phyloP scores from a whole-genome alignment of 1,139 yeast species.

The Hemisphaericaspora xylofermentans region DNA sequence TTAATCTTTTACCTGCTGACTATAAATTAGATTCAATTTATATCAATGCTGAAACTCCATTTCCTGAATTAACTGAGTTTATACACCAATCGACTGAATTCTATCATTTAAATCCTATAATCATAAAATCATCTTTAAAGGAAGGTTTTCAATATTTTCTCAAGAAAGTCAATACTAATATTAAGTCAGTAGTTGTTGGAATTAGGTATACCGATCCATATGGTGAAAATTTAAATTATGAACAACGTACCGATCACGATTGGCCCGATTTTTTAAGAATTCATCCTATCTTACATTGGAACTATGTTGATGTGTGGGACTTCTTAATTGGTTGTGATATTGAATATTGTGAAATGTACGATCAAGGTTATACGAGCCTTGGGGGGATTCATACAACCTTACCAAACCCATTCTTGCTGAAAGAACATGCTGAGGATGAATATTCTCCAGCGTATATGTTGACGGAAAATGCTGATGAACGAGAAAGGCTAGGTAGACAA shows the following conservation, averaged over 20 bases:
- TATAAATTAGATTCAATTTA: slow-evolving; percentile 58
- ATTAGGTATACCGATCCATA: slow-evolving; percentile 81
- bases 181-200: slow-evolving; percentile 75
- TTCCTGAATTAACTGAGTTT: slow-evolving; percentile 55
- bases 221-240: slow-evolving; percentile 51
- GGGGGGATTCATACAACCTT: slow-evolving; percentile 72
- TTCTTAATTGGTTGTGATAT: slow-evolving; percentile 50
- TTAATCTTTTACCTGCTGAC: slow-evolving; percentile 24
- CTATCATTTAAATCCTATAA: slow-evolving; percentile 48
- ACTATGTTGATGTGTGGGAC: slow-evolving; percentile 76
- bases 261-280: slow-evolving; percentile 85
- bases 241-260: slow-evolving; percentile 73
- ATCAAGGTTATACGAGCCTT: slow-evolving; percentile 75
- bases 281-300: slow-evolving; percentile 85
- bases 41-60: slow-evolving; percentile 67
- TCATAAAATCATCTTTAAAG: slow-evolving; percentile 52
- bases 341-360: slow-evolving; percentile 69
- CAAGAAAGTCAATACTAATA: slow-evolving; percentile 35
- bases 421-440: slow-evolving; percentile 20
- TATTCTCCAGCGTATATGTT: slow-evolving; percentile 69
- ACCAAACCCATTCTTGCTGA: slow-evolving; percentile 59
- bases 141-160: slow-evolving; percentile 66
- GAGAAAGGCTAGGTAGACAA: slow-evolving; percentile 44
- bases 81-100: slow-evolving; percentile 39
- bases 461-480: slow-evolving; percentile 57